These are phyloP conservation scores for Holtermanniella nyarrowii DNA, from an alignment of 768 basidiomycete genomes.

Conservation along the genomic window DNA sequence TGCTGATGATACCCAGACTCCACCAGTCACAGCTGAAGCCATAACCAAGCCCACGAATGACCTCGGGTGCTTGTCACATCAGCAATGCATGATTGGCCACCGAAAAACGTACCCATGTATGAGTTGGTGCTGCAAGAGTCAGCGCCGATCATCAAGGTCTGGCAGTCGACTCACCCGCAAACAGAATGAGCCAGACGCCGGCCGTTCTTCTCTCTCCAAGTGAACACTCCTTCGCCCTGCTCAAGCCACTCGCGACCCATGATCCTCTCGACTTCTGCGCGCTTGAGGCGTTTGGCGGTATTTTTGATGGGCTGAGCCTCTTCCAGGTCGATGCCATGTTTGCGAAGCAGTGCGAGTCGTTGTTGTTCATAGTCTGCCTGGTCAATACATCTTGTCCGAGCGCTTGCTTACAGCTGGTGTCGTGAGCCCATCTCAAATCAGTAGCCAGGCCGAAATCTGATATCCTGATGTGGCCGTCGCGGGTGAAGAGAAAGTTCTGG, in stretches of 20 bases:
- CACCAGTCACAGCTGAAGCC: conserved; percentile 96
- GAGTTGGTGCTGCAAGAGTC: conserved; percentile 34
- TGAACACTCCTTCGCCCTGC: conserved; percentile 72
- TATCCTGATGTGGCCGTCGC: conserved; percentile 83
- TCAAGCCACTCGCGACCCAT: conserved; percentile 58
- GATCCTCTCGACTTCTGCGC: conserved; percentile 67
- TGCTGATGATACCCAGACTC: conserved; percentile 84
- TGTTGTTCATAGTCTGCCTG: conserved; percentile 74
- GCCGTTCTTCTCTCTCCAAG: conserved; percentile 89
- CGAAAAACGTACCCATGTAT: conserved; percentile 52
- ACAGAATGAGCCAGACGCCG: conserved; percentile 58
- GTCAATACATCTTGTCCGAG: background rate
- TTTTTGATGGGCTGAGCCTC: conserved; percentile 61
- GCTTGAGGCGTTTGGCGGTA: conserved; percentile 68
- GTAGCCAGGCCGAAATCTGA: conserved; percentile 94
- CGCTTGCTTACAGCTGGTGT: conserved; percentile 62
- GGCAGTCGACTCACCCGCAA: conserved; percentile 33
- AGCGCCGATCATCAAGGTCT: background rate
- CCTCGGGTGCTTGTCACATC: conserved; percentile 38
- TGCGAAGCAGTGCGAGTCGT: conserved; percentile 71
- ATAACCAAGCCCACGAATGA: conserved; percentile 55
- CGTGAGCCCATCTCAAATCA: conserved; percentile 86
- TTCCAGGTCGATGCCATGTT: conserved; percentile 90
- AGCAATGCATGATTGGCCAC: conserved; percentile 68
- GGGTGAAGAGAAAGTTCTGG: conserved; percentile 83